phyloP scores from a whole-genome alignment of 2,329 filamentous ascomycete species.

The Beauveria sp. region DNA sequence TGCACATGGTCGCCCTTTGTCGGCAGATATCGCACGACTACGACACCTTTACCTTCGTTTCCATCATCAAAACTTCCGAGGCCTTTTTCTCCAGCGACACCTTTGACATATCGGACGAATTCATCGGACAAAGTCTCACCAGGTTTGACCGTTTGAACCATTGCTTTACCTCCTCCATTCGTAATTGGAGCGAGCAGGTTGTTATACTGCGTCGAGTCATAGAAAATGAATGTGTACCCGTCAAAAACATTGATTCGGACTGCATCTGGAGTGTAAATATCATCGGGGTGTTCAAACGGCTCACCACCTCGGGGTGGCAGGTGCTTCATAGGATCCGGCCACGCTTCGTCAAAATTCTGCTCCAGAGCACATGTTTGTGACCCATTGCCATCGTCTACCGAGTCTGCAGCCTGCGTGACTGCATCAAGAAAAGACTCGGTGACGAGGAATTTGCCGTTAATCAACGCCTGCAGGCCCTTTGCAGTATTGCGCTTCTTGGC shows the following conservation, averaged over 20 bases:
- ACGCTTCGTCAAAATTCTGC: conserved; percentile 67
- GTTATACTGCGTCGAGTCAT: conserved; percentile 66
- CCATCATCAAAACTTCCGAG: conserved; percentile 56
- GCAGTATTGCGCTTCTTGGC: conserved; percentile 85
- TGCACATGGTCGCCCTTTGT: conserved; percentile 44
- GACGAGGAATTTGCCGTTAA: conserved; percentile 74
- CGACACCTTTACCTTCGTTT: conserved; percentile 61
- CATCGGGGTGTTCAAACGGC: conserved; percentile 57
- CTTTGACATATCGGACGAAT: conserved; percentile 69
- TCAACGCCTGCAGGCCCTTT: conserved; percentile 76
- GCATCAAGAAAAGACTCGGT: conserved; percentile 66
- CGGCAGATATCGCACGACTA: conserved; percentile 66
- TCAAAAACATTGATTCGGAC: conserved; percentile 66
- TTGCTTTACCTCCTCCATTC: conserved; percentile 73
- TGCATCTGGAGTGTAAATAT: conserved; percentile 64
- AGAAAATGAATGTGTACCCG: conserved; percentile 84
- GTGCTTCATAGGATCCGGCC: conserved; percentile 67
- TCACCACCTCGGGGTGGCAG: conserved; percentile 72
- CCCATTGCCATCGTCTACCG: conserved; percentile 37
- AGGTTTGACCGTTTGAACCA: conserved; percentile 55
- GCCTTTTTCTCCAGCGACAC: conserved; percentile 66
- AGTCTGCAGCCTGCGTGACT: conserved; percentile 52
- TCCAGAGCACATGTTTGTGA: conserved; percentile 56
- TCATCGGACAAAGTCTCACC: conserved; percentile 63
- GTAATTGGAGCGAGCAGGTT: conserved; percentile 68